Evolutionary conservation across 768 basidiomycete species (phyloP).

Genomic region (Serpula lacrymans): DNA sequence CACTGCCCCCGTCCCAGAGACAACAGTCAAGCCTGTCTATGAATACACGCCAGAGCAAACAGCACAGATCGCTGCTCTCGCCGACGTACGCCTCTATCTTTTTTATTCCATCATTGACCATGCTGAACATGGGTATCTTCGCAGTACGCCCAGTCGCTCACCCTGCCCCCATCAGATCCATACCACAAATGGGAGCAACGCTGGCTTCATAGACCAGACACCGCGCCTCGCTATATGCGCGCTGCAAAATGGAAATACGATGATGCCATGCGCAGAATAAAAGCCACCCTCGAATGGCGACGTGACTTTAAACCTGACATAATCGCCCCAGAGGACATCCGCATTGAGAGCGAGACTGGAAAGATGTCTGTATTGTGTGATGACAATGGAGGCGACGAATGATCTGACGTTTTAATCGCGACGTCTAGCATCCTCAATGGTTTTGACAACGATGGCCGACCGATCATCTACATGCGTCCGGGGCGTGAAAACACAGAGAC

Average conservation of each 20-base stretch:
- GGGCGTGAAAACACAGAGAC: slow-evolving; percentile 82
- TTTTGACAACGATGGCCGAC: slow-evolving; percentile 84
- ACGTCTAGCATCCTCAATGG: slow-evolving; percentile 67
- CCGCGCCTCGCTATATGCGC: slow-evolving; percentile 69
- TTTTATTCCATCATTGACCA: not conserved
- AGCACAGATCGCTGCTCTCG: slow-evolving; percentile 54
- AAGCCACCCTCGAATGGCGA: slow-evolving; percentile 80
- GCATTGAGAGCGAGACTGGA: slow-evolving; percentile 75
- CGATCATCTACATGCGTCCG: slow-evolving; percentile 86
- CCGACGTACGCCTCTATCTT: slow-evolving; percentile 45
- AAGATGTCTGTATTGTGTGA: slow-evolving; percentile 65
- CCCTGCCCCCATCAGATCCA: slow-evolving; percentile 62
- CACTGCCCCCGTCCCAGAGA: slow-evolving; percentile 52
- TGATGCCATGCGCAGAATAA: slow-evolving; percentile 76
- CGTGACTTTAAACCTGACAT: slow-evolving; percentile 83
- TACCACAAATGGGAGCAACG: slow-evolving; percentile 76
- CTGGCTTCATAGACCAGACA: slow-evolving; percentile 72
- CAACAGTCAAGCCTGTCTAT: slow-evolving; percentile 49
- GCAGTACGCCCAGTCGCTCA: slow-evolving; percentile 65
- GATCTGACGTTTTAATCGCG: not conserved
- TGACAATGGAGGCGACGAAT: slow-evolving; percentile 1
- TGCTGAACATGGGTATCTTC: not conserved
- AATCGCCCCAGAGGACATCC: slow-evolving; percentile 72
- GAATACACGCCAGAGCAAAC: slow-evolving; percentile 64
- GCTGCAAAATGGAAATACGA: slow-evolving; percentile 81